Evolutionary conservation across 2,329 filamentous ascomycete genomes (phyloP).

Genomic region (Aspergillus alliaceus): DNA sequence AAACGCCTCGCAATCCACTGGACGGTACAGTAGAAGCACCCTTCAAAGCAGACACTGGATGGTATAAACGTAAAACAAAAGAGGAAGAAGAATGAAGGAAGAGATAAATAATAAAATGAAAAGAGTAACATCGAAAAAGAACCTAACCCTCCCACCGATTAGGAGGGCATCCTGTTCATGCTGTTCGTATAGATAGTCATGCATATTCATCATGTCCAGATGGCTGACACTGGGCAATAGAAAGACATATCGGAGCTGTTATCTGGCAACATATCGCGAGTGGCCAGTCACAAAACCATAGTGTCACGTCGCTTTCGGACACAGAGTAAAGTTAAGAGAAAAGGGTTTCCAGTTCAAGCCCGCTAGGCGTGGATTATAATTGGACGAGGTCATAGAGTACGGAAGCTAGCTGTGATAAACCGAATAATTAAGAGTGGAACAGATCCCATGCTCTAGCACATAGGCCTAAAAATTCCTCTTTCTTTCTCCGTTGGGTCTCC

Average conservation of each 20-base stretch:
- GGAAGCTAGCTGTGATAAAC: neutral
- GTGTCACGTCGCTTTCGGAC: neutral
- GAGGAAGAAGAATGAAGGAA: neutral
- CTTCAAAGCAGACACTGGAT: neutral
- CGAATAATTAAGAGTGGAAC: conserved; percentile 75
- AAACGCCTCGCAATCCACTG: conserved; percentile 11
- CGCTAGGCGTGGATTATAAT: neutral
- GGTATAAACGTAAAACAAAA: conserved; percentile 1
- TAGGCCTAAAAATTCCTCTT: conserved; percentile 84
- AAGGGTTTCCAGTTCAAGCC: neutral
- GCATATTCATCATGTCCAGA: conserved; percentile 23
- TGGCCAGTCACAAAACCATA: neutral
- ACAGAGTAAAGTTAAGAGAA: neutral
- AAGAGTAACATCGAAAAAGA: neutral
- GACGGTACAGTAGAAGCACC: neutral
- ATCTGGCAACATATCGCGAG: neutral
- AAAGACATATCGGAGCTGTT: neutral
- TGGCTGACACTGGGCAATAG: neutral
- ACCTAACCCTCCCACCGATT: conserved; percentile 2
- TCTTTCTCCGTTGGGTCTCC: conserved; percentile 80
- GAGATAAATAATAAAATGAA: conserved; percentile 1
- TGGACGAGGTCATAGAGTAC: neutral
- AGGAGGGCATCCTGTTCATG: conserved; percentile 14
- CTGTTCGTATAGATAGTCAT: conserved; percentile 22
- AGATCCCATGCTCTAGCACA: conserved; percentile 94